Base-by-base conservation (phyloP, 2,329 filamentous ascomycete species). In the Zymoseptoria pseudotritici region DNA sequence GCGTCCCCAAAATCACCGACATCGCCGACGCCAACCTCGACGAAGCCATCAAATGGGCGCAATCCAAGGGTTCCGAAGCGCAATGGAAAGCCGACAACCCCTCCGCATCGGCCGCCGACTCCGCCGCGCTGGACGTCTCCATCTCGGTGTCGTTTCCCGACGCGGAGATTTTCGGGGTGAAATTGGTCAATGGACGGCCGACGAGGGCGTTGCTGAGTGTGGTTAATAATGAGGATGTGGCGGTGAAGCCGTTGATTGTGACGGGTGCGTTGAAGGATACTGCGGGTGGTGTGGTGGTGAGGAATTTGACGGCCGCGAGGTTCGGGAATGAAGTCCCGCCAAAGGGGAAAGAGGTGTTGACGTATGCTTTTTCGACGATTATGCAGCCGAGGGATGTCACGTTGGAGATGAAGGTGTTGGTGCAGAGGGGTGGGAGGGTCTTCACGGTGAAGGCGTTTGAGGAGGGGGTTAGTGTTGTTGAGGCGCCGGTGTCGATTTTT, bases 331-430 rank as follows among this genome's bases (percentile, higher is more conserved):
- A 85, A 72, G 85, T 96, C 64, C 85, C 87, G 51, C 83, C 89
- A 49, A 90, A 91, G 73, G 83, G 88, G 78, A 86, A 86, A 73
- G 84, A 89, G 78, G 86, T 83, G 63, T 76, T 96, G 26, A 86
- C 89, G 51, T 99, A 90, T 81, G 84, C 84, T 68, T 97, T 97
- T 77, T 84, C 86, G 56, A 91, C 89, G 60, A 93, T 97, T 75
- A 87, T 97, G 85, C 88, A 94, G 75, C 93, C 94, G 61, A 90
- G 94, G 79, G 91, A 97, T 69, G 81, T 97, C 69, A 82, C 83
- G 63, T 80, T 99, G 61, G 86, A 88, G 74, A 79, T 99, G 55
- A 78, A 87, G 36, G 88, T 91, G 57, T 82, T 97, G 57, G 74
- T 97, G 67, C 82, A 82, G 71, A 85, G 88, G 73, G 74, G 76